A percentile compares a stretch with the other conserved stretches of the same genome.
phyloP scores from a whole-genome alignment of 305 asterid genomes.

The Fraxinus latifolia region DNA sequence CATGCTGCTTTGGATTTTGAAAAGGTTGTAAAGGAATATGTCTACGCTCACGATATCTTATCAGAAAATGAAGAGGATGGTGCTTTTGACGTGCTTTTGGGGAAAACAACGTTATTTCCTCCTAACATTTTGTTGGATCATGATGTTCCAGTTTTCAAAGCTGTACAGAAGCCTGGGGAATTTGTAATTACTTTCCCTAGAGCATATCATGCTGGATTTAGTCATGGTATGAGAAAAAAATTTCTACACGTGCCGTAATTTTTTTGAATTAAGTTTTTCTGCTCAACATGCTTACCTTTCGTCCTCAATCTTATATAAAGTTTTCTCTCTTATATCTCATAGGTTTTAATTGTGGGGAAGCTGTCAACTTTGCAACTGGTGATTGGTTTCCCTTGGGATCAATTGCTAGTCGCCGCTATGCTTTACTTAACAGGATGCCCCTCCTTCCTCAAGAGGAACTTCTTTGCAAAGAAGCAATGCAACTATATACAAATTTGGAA shows the following conservation, averaged over 20 bases:
- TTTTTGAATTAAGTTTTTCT: background rate
- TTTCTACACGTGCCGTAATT: background rate
- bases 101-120: slow-evolving; percentile 93
- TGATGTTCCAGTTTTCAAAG: slow-evolving; percentile 84
- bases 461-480: slow-evolving; percentile 89
- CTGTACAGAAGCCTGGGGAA: slow-evolving; percentile 96
- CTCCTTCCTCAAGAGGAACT: slow-evolving; percentile 96
- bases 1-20: slow-evolving; percentile 85
- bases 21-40: slow-evolving; percentile 74
- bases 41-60: slow-evolving; percentile 66
- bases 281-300: background rate
- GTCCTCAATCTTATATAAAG: background rate
- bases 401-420: slow-evolving; percentile 85
- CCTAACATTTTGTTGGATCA: slow-evolving; percentile 76
- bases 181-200: slow-evolving; percentile 85
- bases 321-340: slow-evolving; percentile 10
- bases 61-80: slow-evolving; percentile 84
- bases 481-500: slow-evolving; percentile 39
- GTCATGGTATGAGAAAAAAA: slow-evolving; percentile 63
- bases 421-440: slow-evolving; percentile 75
- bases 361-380: slow-evolving; percentile 89
- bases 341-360: slow-evolving; percentile 99
- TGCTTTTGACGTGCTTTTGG: slow-evolving; percentile 90
- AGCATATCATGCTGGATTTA: slow-evolving; percentile 97
- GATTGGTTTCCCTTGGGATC: slow-evolving; percentile 95